These are phyloP conservation scores for Blastobotrys terrestris DNA, from an alignment of 805 yeast species.

Conservation along the genomic window DNA sequence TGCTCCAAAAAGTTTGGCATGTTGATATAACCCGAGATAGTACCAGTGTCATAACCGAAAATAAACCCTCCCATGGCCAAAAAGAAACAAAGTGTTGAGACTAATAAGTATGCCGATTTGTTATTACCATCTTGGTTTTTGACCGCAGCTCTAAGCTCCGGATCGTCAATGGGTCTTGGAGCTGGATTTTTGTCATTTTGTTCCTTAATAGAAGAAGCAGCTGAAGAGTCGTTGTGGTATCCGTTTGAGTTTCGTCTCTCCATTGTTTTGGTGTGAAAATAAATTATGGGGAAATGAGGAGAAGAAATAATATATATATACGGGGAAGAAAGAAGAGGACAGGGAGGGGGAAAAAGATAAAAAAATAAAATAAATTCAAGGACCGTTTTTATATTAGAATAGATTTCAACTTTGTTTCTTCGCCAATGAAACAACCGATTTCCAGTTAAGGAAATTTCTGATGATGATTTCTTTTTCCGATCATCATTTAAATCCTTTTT, in stretches of 20 bases:
- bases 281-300: neutral
- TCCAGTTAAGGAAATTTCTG: neutral
- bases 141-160: neutral
- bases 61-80: slow-evolving; percentile 62
- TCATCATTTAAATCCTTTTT: neutral
- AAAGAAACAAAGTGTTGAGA: slow-evolving; percentile 38
- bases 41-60: slow-evolving; percentile 65
- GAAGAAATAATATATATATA: neutral
- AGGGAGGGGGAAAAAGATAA: neutral
- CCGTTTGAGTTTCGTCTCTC: neutral
- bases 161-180: neutral
- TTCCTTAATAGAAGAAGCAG: slow-evolving; percentile 3
- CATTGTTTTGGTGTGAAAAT: neutral
- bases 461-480: neutral
- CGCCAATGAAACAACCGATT: neutral
- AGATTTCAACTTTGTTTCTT: neutral
- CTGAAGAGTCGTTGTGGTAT: slow-evolving; percentile 1
- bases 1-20: slow-evolving; percentile 45
- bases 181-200: neutral
- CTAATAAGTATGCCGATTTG: slow-evolving; percentile 3
- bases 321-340: neutral
- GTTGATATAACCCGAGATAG: slow-evolving; percentile 59
- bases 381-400: neutral
- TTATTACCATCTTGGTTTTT: neutral
- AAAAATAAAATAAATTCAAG: neutral